phyloP scores from a whole-genome alignment of 768 basidiomycete species.

The Phlebiopsis flavidoalba region DNA sequence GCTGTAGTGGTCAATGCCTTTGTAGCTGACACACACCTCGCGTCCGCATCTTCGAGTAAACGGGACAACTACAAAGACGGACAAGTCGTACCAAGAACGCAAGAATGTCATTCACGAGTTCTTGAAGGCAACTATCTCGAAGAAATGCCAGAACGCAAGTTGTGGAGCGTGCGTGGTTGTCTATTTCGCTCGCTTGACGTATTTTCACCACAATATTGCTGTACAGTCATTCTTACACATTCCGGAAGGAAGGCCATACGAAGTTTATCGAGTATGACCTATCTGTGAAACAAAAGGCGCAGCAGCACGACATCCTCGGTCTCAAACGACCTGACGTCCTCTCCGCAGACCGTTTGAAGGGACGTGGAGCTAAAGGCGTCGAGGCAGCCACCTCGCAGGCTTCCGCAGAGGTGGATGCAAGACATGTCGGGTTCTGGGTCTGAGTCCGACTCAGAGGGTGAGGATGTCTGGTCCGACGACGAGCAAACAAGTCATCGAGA shows the following conservation, averaged over 20 bases:
- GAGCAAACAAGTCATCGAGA: slow-evolving; percentile 34
- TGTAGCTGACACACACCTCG: slow-evolving; percentile 45
- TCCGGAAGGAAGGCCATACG: slow-evolving; percentile 89
- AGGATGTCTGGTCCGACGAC: slow-evolving; percentile 45
- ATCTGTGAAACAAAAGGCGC: slow-evolving; percentile 66
- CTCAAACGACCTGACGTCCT: slow-evolving; percentile 78
- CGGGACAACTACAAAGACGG: slow-evolving; percentile 88
- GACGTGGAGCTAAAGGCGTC: slow-evolving; percentile 35
- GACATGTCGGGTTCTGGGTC: slow-evolving; percentile 1
- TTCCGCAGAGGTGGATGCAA: slow-evolving; percentile 24
- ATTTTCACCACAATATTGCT: slow-evolving; percentile 33
- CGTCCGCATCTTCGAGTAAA: slow-evolving; percentile 43
- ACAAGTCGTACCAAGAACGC: slow-evolving; percentile 79
- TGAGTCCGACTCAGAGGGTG: slow-evolving; percentile 45
- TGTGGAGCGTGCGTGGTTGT: slow-evolving; percentile 65
- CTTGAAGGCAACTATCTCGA: slow-evolving; percentile 57
- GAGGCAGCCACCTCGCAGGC: slow-evolving; percentile 37
- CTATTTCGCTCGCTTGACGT: background rate
- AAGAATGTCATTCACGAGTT: slow-evolving; percentile 83
- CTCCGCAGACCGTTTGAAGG: slow-evolving; percentile 24
- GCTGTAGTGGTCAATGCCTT: slow-evolving; percentile 58
- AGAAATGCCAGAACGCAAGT: slow-evolving; percentile 69
- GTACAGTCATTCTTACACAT: slow-evolving; percentile 59
- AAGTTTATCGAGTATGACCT: slow-evolving; percentile 96
- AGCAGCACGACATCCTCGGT: slow-evolving; percentile 42